Evolutionary conservation across 2,329 filamentous ascomycete species (phyloP), one percentile per base, ranked within the genome.

Genomic region (Blumeriella jaapii): DNA sequence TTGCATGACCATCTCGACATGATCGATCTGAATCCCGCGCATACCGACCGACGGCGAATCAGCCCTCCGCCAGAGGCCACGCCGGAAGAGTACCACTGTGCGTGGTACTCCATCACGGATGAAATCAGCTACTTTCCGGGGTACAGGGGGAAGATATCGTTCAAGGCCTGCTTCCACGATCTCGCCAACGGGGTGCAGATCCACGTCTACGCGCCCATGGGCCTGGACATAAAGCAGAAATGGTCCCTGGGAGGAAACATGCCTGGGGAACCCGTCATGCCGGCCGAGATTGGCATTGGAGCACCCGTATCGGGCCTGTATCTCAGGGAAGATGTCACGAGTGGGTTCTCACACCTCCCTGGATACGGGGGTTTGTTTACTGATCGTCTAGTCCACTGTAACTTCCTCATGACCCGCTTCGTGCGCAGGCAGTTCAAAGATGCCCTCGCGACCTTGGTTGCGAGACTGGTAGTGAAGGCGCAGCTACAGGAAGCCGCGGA

Each of bases 11-110:
- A 91, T 59, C 56, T 69, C 35, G 76, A 76, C 48, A 51, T 93
- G 78, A 91, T 93, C 54, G 79, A 87, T 53, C 63, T 93, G 40
- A 93, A 91, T 57, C 85, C 85, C 1, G 67, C 93, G 30, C 79
- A 93, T 40, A 73, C 78, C 40, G 74, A 79, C 40, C 73, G 82
- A 39, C 68, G 75, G 43, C 65, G 65, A 24, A 82, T 83, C 58
- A 64, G 68, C 19, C 66, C 82, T 4, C 82, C 83, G 0, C 54
- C 67, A n/a, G 69, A 77, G 53, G 77, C 81, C 6, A 62, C 71
- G 0, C 62, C 72, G 10, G 82, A 89, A 46, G 85, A 93, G 61
- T 71, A 68, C 41, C 62, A 71, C 43, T 80, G 74, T 47, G 65
- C 63, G 11, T 93, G 85, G 85, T 93, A 87, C 60, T 70, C 73